Percentiles rank a stretch among this genome's conserved stretches.
These are phyloP conservation scores for Botrytis byssoidea DNA, from an alignment of 2,329 filamentous ascomycete genomes.

Conservation along the genomic window DNA sequence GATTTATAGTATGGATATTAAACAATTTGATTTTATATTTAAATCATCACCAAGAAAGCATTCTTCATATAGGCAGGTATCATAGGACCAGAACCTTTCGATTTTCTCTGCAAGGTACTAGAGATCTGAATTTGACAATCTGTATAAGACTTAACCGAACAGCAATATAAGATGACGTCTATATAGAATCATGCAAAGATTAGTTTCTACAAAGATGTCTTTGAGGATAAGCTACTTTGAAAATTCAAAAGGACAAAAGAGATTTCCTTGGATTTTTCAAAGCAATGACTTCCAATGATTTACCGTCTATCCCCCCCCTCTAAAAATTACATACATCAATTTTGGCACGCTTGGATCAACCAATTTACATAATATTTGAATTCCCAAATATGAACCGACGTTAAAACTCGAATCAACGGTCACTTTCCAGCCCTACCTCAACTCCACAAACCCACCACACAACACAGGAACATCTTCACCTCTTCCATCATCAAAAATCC, in stretches of 20 bases:
- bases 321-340: no score
- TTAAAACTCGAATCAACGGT: no score
- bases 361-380: no score
- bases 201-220: fast-evolving
- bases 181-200: fast-evolving
- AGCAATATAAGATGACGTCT: not conserved
- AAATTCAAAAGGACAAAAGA: not conserved
- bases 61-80: not conserved
- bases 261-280: not conserved
- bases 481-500: not conserved
- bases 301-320: no score
- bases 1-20: not conserved
- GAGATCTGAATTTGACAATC: not conserved
- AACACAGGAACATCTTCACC: not conserved
- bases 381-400: fast-evolving
- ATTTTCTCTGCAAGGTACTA: not conserved
- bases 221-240: fast-evolving
- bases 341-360: no score
- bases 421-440: no score
- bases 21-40: fast-evolving
- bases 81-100: not conserved
- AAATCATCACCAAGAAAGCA: not conserved
- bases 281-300: not conserved
- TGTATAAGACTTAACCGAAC: not conserved
- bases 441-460: not conserved